These are phyloP conservation scores for Pulveroboletus sp. DNA, from an alignment of 768 basidiomycete species.

Conservation along the genomic window DNA sequence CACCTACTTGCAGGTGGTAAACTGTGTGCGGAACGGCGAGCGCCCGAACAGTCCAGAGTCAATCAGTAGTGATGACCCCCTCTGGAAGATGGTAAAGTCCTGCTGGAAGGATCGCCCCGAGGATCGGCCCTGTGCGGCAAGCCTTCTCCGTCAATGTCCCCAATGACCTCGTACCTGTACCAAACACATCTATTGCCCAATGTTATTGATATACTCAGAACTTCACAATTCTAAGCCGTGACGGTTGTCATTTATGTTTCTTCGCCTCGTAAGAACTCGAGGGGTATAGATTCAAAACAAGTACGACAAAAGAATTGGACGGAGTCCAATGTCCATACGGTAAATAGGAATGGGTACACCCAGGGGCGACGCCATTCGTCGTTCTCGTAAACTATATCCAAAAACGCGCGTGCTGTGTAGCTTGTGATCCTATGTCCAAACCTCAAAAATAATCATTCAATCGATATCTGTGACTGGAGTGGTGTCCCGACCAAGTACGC, in stretches of 20 bases:
- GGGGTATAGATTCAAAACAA: conserved; percentile 5
- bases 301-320: conserved; percentile 16
- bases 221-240: neutral
- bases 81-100: conserved; percentile 9
- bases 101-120: conserved; percentile 12
- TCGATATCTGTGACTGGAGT: conserved; percentile 65
- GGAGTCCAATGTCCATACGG: conserved; percentile 11
- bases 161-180: neutral
- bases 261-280: neutral
- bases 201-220: neutral
- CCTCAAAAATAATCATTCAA: conserved; percentile 46
- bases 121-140: conserved; percentile 13
- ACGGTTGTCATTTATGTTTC: neutral
- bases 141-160: neutral
- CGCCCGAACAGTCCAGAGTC: conserved; percentile 7
- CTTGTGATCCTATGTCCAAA: neutral
- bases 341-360: conserved; percentile 14
- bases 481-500: conserved; percentile 42
- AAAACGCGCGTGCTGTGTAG: conserved; percentile 1
- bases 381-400: conserved; percentile 2
- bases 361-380: neutral
- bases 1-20: neutral
- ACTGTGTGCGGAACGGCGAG: neutral
- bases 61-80: neutral
- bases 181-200: neutral